Conservation (phyloP, 306 rosid species). For the Pyrus communis region DNA sequence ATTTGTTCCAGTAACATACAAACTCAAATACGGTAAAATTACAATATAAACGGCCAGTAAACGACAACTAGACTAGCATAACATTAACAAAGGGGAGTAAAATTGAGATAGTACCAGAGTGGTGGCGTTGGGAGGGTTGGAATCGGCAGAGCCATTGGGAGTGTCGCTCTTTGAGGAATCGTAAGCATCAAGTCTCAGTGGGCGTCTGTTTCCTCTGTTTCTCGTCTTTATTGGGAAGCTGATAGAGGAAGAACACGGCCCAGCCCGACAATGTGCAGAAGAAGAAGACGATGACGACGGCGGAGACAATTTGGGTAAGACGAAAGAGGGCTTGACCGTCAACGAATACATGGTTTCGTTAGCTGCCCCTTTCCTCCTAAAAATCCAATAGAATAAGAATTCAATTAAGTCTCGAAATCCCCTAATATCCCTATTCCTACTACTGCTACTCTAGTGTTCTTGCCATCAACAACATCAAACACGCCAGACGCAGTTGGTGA, state of each 20-base stretch:
- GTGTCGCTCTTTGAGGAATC: slow-evolving; percentile 32
- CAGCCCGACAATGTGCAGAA: neutral
- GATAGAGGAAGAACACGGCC: slow-evolving; percentile 20
- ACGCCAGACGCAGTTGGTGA: too few species aligned
- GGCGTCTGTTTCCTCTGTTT: slow-evolving; percentile 11
- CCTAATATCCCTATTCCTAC: too few species aligned
- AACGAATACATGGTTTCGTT: slow-evolving; percentile 26
- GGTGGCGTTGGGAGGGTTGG: slow-evolving; percentile 44
- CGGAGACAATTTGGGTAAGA: slow-evolving; percentile 8
- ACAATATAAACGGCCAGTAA: too few species aligned
- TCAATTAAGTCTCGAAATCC: too few species aligned
- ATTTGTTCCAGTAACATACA: neutral
- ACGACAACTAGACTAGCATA: too few species aligned
- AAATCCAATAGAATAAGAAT: neutral
- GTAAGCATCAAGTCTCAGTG: slow-evolving; percentile 31
- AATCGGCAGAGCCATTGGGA: slow-evolving; percentile 28
- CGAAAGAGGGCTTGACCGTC: slow-evolving; percentile 31
- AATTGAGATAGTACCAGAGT: slow-evolving; percentile 20
- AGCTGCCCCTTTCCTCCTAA: neutral
- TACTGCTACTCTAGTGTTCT: neutral
- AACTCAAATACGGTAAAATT: too few species aligned
- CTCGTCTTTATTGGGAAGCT: slow-evolving; percentile 18
- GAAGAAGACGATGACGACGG: neutral
- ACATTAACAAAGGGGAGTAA: too few species aligned
- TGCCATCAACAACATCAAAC: neutral